A percentile compares a stretch with the other conserved stretches of the same genome.
phyloP scores from a whole-genome alignment of 768 basidiomycete species.

The Termitomyces sp. region DNA sequence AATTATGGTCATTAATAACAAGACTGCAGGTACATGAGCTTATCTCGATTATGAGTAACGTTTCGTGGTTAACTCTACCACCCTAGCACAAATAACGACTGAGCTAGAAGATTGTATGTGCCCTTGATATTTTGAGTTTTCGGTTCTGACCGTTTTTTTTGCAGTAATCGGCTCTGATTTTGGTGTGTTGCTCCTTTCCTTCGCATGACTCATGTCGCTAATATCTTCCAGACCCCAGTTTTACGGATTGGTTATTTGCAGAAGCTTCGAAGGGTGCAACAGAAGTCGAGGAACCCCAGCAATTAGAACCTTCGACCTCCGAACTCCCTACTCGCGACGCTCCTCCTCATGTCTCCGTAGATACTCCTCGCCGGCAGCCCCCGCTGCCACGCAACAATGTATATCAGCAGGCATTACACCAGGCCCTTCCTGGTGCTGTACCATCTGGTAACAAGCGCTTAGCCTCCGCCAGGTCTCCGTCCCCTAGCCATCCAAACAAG shows the following conservation, averaged over 20 bases:
- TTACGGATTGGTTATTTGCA: conserved; percentile 86
- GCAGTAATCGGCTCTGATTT: conserved; percentile 77
- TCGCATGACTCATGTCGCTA: conserved; percentile 15
- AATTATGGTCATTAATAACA: conserved; percentile 93
- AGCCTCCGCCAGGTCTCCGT: conserved; percentile 64
- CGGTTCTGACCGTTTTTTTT: background rate
- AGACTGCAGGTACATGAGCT: conserved; percentile 57
- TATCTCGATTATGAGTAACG: background rate
- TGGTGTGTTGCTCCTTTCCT: conserved; percentile 38
- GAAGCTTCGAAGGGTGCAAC: conserved; percentile 70
- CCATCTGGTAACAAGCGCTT: conserved; percentile 56
- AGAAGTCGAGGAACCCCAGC: conserved; percentile 40
- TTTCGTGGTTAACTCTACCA: conserved; percentile 10
- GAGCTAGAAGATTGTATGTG: conserved; percentile 79
- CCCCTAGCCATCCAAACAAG: conserved; percentile 63
- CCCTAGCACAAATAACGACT: conserved; percentile 74
- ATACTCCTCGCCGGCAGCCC: conserved; percentile 39
- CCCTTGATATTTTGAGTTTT: background rate
- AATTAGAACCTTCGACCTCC: conserved; percentile 30
- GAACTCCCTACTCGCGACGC: conserved; percentile 27
- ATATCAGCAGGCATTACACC: conserved; percentile 73
- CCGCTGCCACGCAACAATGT: conserved; percentile 51
- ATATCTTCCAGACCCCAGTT: conserved; percentile 55
- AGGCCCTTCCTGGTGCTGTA: conserved; percentile 48
- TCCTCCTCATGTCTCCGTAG: conserved; percentile 28